Base-by-base conservation (phyloP, 2,329 filamentous ascomycete genomes). In the Fusarium globosum region DNA sequence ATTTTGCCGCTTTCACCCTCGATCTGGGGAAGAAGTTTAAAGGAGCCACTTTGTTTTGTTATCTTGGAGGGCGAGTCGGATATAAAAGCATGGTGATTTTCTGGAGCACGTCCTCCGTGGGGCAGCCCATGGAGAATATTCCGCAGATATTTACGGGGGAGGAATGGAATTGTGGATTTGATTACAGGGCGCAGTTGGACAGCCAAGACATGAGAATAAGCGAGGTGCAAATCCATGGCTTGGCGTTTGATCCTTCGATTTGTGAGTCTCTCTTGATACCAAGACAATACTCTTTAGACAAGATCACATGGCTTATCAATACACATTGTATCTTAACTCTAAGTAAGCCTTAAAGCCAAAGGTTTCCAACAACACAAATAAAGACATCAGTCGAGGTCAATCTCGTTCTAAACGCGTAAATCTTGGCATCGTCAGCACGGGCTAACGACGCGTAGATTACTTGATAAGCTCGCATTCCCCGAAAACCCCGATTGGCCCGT, bases 151-250 rank as follows among this genome's bases (percentile, higher is more conserved):
- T 39, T 53, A 41, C n/a, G 39, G 64, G 23, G 23, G 51, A 18
- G 41, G 53, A 62, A 62, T 68, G 64, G n/a, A 20, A 33, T 33
- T 53, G 65, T 68, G 65, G 65, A 33, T 28, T 60, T 23, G 13
- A n/a, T 33, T 8, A 35, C 52, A 35, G 56, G 65, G 65, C 63
- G 48, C 65, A 69, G 66, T 38, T 64, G 28, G 35, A 45, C 33
- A 69, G 67, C 67, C 59, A 69, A 69, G 67, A 52, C 48, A 4
- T 23, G 10, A 3, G 39, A 35, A n/a, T 69, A 69, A 69, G 65
- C 65, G 65, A 69, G 39, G 51, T 69, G 58, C 39, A 42, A 10
- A 69, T 69, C 65, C 5, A 39, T 14, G 10, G 46, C 67, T 69
- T 69, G 67, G 65, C 67, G 51, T 69, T 68, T 42, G 39, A 61